phyloP scores from a whole-genome alignment of 352 stramenopile species.

The Thalassiosira ordinaria region DNA sequence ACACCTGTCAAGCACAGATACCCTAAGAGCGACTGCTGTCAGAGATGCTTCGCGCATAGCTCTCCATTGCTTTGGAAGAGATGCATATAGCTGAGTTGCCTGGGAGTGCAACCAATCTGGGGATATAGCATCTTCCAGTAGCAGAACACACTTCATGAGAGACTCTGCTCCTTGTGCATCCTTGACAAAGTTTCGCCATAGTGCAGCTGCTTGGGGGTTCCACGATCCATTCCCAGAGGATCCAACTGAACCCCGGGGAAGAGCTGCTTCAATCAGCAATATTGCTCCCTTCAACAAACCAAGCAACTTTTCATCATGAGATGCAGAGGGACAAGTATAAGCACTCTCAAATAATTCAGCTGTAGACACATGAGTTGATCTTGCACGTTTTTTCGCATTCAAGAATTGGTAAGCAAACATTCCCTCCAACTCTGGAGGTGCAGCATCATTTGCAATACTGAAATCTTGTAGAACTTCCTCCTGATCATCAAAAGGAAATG shows the following conservation, averaged over 20 bases:
- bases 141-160: slow-evolving; percentile 77
- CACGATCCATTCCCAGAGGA: slow-evolving; percentile 66
- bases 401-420: slow-evolving; percentile 76
- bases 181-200: slow-evolving; percentile 78
- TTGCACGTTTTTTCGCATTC: slow-evolving; percentile 67
- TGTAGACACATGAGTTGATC: slow-evolving; percentile 48
- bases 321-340: slow-evolving; percentile 40
- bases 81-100: slow-evolving; percentile 69
- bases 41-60: slow-evolving; percentile 76
- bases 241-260: slow-evolving; percentile 79
- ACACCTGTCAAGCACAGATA: slow-evolving; percentile 77
- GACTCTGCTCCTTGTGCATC: slow-evolving; percentile 65
- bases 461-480: slow-evolving; percentile 78
- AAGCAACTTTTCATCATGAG: slow-evolving; percentile 71
- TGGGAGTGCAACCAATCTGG: slow-evolving; percentile 77
- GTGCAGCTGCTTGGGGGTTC: slow-evolving; percentile 60
- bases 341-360: slow-evolving; percentile 73
- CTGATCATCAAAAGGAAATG: slow-evolving; percentile 33
- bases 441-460: slow-evolving; percentile 20
- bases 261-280: slow-evolving; percentile 80
- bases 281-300: slow-evolving; percentile 75
- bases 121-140: slow-evolving; percentile 82
- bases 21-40: slow-evolving; percentile 71
- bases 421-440: slow-evolving; percentile 61
- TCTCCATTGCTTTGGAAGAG: slow-evolving; percentile 75